Evolutionary conservation across 148 eudicot species (phyloP).

Genomic region (Bassia scoparia): DNA sequence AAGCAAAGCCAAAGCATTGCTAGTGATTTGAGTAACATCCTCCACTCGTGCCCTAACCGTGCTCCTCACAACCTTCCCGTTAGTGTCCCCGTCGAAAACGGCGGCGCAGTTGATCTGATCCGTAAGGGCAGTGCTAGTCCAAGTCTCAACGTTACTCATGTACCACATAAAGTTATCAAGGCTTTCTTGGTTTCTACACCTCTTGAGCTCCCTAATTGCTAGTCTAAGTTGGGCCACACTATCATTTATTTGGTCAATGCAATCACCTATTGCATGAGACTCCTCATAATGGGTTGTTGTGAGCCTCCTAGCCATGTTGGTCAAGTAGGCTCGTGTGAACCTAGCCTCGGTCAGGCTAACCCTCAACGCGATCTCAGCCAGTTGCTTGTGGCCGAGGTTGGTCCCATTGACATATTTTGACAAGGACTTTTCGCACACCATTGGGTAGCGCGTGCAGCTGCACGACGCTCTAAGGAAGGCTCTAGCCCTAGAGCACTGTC

Average conservation of each 20-base stretch:
- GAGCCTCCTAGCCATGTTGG: constrained; percentile 32
- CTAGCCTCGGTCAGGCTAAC: constrained; percentile 46
- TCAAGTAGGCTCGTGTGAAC: constrained; percentile 40
- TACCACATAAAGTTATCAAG: constrained; percentile 48
- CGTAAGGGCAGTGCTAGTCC: constrained; percentile 62
- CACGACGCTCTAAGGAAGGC: constrained; percentile 44
- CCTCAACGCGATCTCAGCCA: constrained; percentile 50
- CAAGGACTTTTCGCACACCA: constrained; percentile 23
- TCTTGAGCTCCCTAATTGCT: constrained; percentile 37
- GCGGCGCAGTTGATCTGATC: constrained; percentile 47
- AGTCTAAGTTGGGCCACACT: constrained; percentile 49
- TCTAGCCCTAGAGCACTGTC: constrained; percentile 31
- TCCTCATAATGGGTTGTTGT: constrained; percentile 23
- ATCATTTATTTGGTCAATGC: constrained; percentile 47
- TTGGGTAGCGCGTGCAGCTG: constrained; percentile 29
- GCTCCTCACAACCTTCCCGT: constrained; percentile 36
- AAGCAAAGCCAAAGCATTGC: constrained; percentile 61
- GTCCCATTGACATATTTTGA: constrained; percentile 21
- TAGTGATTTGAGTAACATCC: constrained; percentile 46
- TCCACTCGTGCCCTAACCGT: constrained; percentile 42
- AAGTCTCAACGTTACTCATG: constrained; percentile 49
- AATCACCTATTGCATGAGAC: constrained; percentile 39
- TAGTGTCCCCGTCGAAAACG: constrained; percentile 32
- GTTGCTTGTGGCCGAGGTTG: constrained; percentile 30
- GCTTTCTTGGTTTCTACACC: constrained; percentile 25